These are phyloP conservation scores for Penicillium thymicola DNA, from an alignment of 2,329 filamentous ascomycete species.

Conservation along the genomic window DNA sequence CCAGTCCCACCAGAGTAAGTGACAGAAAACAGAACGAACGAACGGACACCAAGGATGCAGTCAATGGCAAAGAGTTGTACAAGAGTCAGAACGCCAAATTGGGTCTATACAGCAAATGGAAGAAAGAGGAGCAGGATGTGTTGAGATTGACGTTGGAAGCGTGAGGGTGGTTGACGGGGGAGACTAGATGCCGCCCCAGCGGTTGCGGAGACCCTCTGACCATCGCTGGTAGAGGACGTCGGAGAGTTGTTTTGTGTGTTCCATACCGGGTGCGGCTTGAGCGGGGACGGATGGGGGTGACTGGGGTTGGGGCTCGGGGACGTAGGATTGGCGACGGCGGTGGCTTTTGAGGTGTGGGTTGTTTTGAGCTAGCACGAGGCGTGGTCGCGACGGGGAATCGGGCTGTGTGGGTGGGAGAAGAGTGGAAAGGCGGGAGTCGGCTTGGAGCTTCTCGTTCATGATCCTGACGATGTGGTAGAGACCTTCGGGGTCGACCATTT, in stretches of 20 bases:
- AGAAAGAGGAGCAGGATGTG: not conserved
- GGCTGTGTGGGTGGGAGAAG: slow-evolving; percentile 37
- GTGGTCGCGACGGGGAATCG: slow-evolving; percentile 51
- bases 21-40: slow-evolving; percentile 11
- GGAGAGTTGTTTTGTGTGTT: slow-evolving; percentile 83
- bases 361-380: slow-evolving; percentile 72
- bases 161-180: not conserved
- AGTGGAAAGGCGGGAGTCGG: slow-evolving; percentile 38
- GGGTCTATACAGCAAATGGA: slow-evolving; percentile 32
- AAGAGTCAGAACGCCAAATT: slow-evolving; percentile 22
- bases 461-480: slow-evolving; percentile 79
- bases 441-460: slow-evolving; percentile 68
- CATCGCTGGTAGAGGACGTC: slow-evolving; percentile 90
- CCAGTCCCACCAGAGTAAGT: slow-evolving; percentile 14
- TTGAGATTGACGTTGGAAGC: not conserved
- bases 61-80: slow-evolving; percentile 20
- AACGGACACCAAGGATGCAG: slow-evolving; percentile 27
- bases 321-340: slow-evolving; percentile 58
- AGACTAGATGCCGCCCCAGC: slow-evolving; percentile 54
- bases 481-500: slow-evolving; percentile 85
- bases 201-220: slow-evolving; percentile 74
- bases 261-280: slow-evolving; percentile 69
- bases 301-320: slow-evolving; percentile 37
- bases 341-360: slow-evolving; percentile 84
- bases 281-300: slow-evolving; percentile 48